Base-by-base conservation (phyloP, 805 yeast genomes). In the Yamadazyma nakazawae region DNA sequence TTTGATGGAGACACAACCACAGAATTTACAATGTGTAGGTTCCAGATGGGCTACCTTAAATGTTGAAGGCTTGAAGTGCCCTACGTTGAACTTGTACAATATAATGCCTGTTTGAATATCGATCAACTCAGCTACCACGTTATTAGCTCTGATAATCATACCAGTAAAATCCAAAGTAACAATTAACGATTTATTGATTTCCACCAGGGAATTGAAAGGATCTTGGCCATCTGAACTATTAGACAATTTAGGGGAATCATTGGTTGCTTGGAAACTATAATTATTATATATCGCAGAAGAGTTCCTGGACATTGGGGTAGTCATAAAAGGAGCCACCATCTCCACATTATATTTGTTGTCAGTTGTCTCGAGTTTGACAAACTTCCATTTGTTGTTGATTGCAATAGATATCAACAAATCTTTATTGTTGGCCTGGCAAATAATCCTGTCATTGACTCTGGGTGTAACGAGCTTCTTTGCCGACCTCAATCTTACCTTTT, bases 21-120 rank as follows among this genome's bases (percentile, higher is more conserved):
- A 89, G 64, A 89, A 89, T 39, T 85, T 76, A 66, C 97, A 89
- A 66, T 89, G 96, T 0, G 89, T 82, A 5, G 96, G 95, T 54
- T 84, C 89, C 37, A 86, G 84, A 60, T 89, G 96, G 52, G 88
- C 80, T 1, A 86, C 94, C 47, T 74, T 70, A 51, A 89, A 76
- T 0, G 85, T 60, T 2, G 77, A 77, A 2, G 79, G 77, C 53
- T 80, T 80, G 67, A 81, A 83, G 32, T 76, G 76, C 0, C 84
- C 87, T 39, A 89, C 78, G 25, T 72, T 65, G 54, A 88, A 77
- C 36, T 72, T 76, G 52, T 80, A 80, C 44, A 89, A 68, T 34
- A 86, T 64, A 0, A 82, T 80, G 6, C 96, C 96, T 0, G 91
- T 81, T 59, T 84, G 90, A 32, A 84, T 81, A 67, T 89, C 96